A percentile compares a stretch with the other conserved stretches of the same genome.
Evolutionary conservation across 2,329 filamentous ascomycete genomes (phyloP).

Genomic region (Cladosporium cucumerinum): DNA sequence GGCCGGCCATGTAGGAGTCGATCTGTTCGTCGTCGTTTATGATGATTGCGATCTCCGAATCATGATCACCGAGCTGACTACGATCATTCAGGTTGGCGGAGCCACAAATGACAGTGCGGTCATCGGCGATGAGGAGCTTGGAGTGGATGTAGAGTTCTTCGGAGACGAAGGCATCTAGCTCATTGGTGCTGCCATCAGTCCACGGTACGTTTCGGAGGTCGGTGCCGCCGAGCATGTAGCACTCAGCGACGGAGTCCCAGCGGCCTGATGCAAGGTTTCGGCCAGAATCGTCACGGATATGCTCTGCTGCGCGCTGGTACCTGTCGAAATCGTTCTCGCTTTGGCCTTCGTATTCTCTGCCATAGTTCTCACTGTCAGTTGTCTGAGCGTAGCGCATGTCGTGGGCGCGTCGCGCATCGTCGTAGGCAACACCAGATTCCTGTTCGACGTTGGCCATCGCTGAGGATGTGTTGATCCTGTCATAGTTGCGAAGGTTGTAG

Average conservation of each 20-base stretch:
- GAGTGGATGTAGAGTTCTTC: slow-evolving; percentile 64
- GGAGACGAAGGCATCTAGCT: slow-evolving; percentile 61
- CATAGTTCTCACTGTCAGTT: slow-evolving; percentile 36
- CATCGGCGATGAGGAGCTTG: slow-evolving; percentile 78
- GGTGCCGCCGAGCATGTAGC: slow-evolving; percentile 77
- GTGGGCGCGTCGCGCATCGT: slow-evolving; percentile 61
- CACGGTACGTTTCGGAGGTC: slow-evolving; percentile 65
- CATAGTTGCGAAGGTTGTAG: slow-evolving; percentile 81
- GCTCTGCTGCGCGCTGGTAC: slow-evolving; percentile 68
- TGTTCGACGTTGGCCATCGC: slow-evolving; percentile 61
- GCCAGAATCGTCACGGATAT: slow-evolving; percentile 40
- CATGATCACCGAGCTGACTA: slow-evolving; percentile 78
- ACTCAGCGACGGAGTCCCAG: slow-evolving; percentile 73
- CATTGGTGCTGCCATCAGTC: slow-evolving; percentile 52
- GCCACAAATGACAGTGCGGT: slow-evolving; percentile 76
- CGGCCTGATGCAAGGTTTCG: slow-evolving; percentile 49
- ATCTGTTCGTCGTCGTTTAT: slow-evolving; percentile 72
- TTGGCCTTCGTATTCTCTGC: slow-evolving; percentile 34
- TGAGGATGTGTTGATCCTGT: slow-evolving; percentile 70
- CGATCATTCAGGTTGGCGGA: slow-evolving; percentile 68
- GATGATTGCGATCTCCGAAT: slow-evolving; percentile 85
- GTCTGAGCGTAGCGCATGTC: slow-evolving; percentile 51
- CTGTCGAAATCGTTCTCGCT: slow-evolving; percentile 34
- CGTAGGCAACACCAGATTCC: slow-evolving; percentile 64
- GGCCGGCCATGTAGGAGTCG: slow-evolving; percentile 69